Conservation (phyloP, 1,284 basidiomycete species). For the Testicularia cyperi region DNA sequence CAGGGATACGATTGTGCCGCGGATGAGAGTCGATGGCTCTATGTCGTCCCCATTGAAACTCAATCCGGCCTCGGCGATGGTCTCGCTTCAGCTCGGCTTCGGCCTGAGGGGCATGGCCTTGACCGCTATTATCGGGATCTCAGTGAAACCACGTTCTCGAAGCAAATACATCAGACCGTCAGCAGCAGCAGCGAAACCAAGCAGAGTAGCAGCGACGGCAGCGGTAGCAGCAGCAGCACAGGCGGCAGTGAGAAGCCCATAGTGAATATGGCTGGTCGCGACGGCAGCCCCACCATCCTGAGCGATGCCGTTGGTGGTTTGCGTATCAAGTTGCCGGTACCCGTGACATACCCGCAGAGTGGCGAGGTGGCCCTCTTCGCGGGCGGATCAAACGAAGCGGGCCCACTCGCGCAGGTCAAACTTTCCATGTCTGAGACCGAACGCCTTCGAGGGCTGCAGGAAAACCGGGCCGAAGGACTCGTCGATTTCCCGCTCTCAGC, state of each 20-base stretch:
- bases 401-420: conserved; percentile 7
- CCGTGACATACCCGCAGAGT: not conserved
- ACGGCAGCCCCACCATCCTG: too few relatives aligned
- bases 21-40: conserved; percentile 3
- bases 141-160: too few relatives aligned
- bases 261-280: too few relatives aligned
- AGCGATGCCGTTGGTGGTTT: too few relatives aligned
- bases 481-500: conserved; percentile 22
- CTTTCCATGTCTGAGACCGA: conserved; percentile 8
- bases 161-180: too few relatives aligned
- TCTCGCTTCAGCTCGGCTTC: too few relatives aligned
- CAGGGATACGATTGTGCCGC: not conserved
- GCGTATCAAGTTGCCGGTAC: conserved; percentile 3
- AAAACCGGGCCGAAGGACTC: not conserved
- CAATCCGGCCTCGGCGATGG: too few relatives aligned
- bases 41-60: conserved; percentile 1
- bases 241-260: too few relatives aligned
- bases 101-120: too few relatives aligned
- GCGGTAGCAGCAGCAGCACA: conserved; percentile 1
- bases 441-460: not conserved
- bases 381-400: not conserved
- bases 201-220: conserved; percentile 2
- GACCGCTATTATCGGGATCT: too few relatives aligned
- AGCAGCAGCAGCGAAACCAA: conserved; percentile 1
- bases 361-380: too few relatives aligned